Evolutionary conservation across 139 green algal species (phyloP).

Genomic region (Coelastrella sp.): DNA sequence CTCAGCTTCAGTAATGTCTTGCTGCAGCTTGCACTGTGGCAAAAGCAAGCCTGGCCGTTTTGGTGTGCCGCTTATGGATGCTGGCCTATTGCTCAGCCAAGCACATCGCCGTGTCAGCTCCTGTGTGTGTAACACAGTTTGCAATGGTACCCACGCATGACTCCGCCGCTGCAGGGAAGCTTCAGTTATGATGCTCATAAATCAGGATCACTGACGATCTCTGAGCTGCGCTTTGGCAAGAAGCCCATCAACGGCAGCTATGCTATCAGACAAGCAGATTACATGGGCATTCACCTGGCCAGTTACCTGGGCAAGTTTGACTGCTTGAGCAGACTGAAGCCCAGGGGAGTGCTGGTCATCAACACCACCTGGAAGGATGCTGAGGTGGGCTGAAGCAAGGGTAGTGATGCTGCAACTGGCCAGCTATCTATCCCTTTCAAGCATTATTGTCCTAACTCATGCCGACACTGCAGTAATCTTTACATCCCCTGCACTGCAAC

Average conservation of each 20-base stretch:
- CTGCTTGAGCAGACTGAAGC: constrained; percentile 47
- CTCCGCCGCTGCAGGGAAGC: constrained; percentile 48
- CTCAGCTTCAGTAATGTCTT: neutral
- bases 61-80: neutral
- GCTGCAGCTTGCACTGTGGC: neutral
- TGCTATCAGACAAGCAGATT: constrained; percentile 62
- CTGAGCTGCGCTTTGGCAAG: constrained; percentile 64
- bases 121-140: neutral
- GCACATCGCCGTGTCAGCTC: neutral
- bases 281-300: constrained; percentile 50
- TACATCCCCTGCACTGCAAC: neutral
- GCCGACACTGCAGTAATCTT: neutral
- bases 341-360: constrained; percentile 59
- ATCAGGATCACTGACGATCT: constrained; percentile 61
- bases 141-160: neutral
- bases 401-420: neutral
- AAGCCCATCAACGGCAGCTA: constrained; percentile 55
- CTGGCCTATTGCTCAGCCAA: neutral
- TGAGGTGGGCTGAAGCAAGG: constrained; percentile 19
- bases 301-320: constrained; percentile 54
- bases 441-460: neutral
- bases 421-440: neutral
- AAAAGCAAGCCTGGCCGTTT: neutral
- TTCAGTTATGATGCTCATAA: constrained; percentile 70
- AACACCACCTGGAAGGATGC: constrained; percentile 55